These are phyloP conservation scores for Phytophthora parvispora DNA, from an alignment of 352 stramenopile genomes.

Conservation along the genomic window DNA sequence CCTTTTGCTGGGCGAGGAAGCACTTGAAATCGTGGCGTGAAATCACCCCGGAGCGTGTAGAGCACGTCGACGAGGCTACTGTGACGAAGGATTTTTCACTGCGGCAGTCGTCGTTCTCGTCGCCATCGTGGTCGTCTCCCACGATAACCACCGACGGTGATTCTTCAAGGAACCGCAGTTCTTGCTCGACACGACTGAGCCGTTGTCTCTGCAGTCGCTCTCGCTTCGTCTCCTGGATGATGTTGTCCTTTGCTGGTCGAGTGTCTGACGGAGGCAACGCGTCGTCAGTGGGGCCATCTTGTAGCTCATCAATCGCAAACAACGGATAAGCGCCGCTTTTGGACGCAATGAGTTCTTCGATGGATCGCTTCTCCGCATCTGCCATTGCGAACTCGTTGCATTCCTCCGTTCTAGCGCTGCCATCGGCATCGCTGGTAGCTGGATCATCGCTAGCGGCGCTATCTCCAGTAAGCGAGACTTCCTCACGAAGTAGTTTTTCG, in stretches of 20 bases:
- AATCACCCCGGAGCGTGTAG: conserved; percentile 62
- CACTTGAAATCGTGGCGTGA: conserved; percentile 63
- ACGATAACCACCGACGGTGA: conserved; percentile 58
- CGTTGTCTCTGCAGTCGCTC: conserved; percentile 55
- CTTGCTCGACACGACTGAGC: conserved; percentile 63
- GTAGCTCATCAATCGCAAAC: conserved; percentile 35
- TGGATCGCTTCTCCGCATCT: conserved; percentile 45
- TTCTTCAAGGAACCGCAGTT: conserved; percentile 63
- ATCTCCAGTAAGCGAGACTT: neutral
- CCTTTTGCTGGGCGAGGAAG: conserved; percentile 56
- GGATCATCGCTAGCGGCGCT: neutral
- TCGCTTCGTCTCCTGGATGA: conserved; percentile 57
- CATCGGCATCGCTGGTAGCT: conserved; percentile 4
- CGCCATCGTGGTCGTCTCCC: conserved; percentile 43
- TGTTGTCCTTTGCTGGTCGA: conserved; percentile 33
- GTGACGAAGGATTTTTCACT: conserved; percentile 65
- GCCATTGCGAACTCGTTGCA: conserved; percentile 57
- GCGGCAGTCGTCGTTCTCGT: conserved; percentile 40
- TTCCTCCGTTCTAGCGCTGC: neutral
- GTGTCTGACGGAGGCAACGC: neutral
- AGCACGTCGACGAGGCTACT: conserved; percentile 54
- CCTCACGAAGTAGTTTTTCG: conserved; percentile 42
- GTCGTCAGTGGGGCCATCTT: conserved; percentile 22
- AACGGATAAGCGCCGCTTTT: conserved; percentile 48
- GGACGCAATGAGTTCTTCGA: conserved; percentile 54